Conservation (phyloP, 208 protist genomes). For the Leishmania amazonensis region DNA sequence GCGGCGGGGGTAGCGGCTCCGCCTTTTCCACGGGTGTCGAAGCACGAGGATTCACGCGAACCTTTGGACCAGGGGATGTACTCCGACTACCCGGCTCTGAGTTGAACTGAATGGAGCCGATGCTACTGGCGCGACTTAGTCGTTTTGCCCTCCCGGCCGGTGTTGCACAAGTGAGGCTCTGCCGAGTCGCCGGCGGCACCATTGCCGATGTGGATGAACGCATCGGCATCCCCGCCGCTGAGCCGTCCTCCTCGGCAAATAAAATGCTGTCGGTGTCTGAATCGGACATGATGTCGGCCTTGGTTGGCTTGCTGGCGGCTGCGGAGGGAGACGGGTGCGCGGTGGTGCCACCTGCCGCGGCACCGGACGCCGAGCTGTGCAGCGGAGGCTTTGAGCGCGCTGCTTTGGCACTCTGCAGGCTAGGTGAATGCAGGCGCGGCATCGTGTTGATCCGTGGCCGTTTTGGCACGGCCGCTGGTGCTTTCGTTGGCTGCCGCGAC, state of each 20-base stretch:
- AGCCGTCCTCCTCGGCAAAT: constrained; percentile 24
- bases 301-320: neutral
- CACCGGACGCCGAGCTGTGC: neutral
- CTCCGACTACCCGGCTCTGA: constrained; percentile 19
- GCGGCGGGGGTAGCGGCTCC: neutral
- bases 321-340: neutral
- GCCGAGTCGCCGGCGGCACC: neutral
- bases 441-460: constrained; percentile 15
- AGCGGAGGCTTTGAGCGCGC: constrained; percentile 16
- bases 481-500: neutral
- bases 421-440: constrained; percentile 8
- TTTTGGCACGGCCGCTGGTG: neutral
- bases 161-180: neutral
- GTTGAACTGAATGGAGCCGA: constrained; percentile 26
- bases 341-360: neutral
- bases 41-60: neutral
- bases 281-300: constrained; percentile 8
- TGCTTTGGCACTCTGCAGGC: neutral
- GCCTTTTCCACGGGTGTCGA: constrained; percentile 18
- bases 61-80: neutral
- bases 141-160: neutral
- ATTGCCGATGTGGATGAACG: neutral
- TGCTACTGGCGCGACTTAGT: constrained; percentile 9
- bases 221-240: constrained; percentile 6
- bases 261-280: constrained; percentile 36